Evolutionary conservation across 768 basidiomycete genomes (phyloP).

Genomic region (Boletus rubescentipes): DNA sequence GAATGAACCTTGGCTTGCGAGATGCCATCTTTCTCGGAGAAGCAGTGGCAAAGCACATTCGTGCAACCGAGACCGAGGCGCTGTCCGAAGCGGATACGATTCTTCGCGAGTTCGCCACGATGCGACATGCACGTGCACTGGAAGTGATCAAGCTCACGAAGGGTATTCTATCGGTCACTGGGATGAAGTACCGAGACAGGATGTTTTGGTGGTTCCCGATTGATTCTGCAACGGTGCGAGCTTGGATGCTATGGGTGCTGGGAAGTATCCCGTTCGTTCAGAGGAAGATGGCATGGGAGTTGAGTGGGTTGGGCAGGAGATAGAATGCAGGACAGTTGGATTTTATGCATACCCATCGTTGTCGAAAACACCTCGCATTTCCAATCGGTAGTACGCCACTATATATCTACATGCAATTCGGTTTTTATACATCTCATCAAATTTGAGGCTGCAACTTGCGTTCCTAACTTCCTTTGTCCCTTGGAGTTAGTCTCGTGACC

Average conservation of each 20-base stretch:
- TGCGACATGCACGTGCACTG: too few species aligned
- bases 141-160: too few species aligned
- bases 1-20: constrained; percentile 55
- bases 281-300: constrained; percentile 15
- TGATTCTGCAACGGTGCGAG: constrained; percentile 27
- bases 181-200: constrained; percentile 18
- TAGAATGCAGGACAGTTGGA: not conserved
- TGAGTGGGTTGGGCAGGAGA: constrained; percentile 24
- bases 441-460: too few species aligned
- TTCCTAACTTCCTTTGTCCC: too few species aligned
- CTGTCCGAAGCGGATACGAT: constrained; percentile 26
- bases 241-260: constrained; percentile 22
- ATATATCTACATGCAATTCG: too few species aligned
- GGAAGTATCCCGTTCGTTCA: constrained; percentile 17
- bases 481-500: too few species aligned
- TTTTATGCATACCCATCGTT: not conserved
- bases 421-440: too few species aligned
- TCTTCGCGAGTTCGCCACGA: constrained; percentile 35
- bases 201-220: constrained; percentile 23
- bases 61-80: constrained; percentile 4
- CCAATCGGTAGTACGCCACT: too few species aligned
- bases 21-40: constrained; percentile 50
- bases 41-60: constrained; percentile 37
- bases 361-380: too few species aligned
- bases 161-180: constrained; percentile 23